phyloP scores from a whole-genome alignment of 2,329 filamentous ascomycete species.

The Fusarium sp. region DNA sequence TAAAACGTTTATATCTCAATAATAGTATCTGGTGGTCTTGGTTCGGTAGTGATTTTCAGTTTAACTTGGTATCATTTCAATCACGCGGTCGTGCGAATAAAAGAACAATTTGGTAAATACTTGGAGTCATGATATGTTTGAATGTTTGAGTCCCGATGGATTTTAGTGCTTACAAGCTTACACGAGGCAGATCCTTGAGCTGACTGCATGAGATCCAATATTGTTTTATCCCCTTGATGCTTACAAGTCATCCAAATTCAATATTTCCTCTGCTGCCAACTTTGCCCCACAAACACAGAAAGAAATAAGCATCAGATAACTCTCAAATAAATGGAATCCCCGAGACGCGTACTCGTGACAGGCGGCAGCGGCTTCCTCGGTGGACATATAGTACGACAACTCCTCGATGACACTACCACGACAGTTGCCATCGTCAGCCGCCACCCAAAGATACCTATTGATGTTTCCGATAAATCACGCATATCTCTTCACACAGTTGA shows the following conservation, averaged over 20 bases:
- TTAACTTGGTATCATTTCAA: fast-evolving
- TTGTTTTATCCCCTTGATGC: neutral
- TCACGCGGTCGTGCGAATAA: too few species aligned
- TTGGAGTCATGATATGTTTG: too few species aligned
- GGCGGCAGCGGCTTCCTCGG: conserved; percentile 13
- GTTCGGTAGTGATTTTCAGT: too few species aligned
- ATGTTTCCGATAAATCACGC: neutral
- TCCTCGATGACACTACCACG: fast-evolving
- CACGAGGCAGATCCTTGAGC: neutral
- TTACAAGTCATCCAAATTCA: neutral
- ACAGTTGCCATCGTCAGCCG: conserved; percentile 1
- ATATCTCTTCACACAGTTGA: neutral
- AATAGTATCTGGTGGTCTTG: too few species aligned
- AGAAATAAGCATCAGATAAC: too few species aligned
- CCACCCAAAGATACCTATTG: neutral
- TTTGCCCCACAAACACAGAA: too few species aligned
- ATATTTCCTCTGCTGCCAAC: too few species aligned
- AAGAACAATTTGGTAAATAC: too few species aligned
- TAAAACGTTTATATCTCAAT: neutral
- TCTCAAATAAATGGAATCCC: neutral
- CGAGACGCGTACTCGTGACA: neutral
- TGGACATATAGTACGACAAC: conserved; percentile 7
- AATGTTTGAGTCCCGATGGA: too few species aligned
- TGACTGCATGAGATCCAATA: neutral
- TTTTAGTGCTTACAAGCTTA: neutral